These are phyloP conservation scores for Marsdenia floribunda DNA, from an alignment of 257 asterid genomes.

Conservation along the genomic window DNA sequence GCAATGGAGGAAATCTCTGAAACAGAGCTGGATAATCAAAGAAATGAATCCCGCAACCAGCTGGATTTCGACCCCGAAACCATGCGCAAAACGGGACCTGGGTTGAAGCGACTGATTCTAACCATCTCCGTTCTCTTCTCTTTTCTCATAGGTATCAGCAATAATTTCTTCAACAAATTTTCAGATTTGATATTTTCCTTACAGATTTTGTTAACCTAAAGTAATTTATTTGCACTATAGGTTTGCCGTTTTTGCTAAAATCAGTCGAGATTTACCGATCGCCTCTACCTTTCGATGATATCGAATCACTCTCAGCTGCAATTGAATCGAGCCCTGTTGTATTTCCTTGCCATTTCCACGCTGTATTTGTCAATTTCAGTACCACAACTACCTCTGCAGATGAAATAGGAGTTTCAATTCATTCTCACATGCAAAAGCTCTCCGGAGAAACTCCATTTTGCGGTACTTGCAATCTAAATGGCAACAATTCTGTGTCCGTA, in stretches of 20 bases:
- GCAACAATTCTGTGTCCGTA: conserved; percentile 48
- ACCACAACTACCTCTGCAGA: conserved; percentile 23
- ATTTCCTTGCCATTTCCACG: conserved; percentile 74
- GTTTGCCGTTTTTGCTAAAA: conserved; percentile 62
- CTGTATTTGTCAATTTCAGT: conserved; percentile 45
- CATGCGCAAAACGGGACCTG: conserved; percentile 72
- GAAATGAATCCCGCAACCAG: neutral
- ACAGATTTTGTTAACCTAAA: neutral
- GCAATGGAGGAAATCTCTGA: conserved; percentile 57
- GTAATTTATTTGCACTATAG: conserved; percentile 28
- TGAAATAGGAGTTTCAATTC: conserved; percentile 47
- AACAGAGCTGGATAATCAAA: conserved; percentile 25
- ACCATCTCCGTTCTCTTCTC: conserved; percentile 66
- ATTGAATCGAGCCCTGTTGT: conserved; percentile 48
- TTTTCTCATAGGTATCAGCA: conserved; percentile 53
- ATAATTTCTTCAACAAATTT: neutral
- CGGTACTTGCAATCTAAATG: conserved; percentile 45
- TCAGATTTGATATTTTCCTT: conserved; percentile 1
- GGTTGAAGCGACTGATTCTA: conserved; percentile 70
- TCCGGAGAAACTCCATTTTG: conserved; percentile 36
- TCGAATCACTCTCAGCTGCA: conserved; percentile 57
- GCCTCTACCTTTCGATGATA: conserved; percentile 81
- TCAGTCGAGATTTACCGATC: conserved; percentile 90
- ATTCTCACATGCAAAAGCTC: conserved; percentile 44
- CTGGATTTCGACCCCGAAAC: conserved; percentile 35